A percentile compares a stretch with the other conserved stretches of the same genome.
These are phyloP conservation scores for Carnegiea gigantea DNA, from an alignment of 179 eudicot genomes.

Conservation along the genomic window DNA sequence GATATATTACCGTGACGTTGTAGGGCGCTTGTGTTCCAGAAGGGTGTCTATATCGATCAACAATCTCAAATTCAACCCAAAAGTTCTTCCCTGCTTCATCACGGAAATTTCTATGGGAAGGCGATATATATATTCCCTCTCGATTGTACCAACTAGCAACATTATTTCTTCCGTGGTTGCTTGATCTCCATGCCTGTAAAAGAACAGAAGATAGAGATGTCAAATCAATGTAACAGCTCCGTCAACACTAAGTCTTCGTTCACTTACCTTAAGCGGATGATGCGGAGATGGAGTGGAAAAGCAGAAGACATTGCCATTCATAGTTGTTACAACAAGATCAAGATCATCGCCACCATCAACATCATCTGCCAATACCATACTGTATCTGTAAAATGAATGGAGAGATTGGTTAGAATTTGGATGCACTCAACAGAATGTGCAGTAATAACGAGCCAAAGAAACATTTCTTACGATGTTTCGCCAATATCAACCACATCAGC, in stretches of 20 bases:
- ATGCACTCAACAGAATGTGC: background rate
- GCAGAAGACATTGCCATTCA: conserved; percentile 98
- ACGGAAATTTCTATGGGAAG: conserved; percentile 79
- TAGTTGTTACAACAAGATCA: conserved; percentile 92
- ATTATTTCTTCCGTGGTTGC: conserved; percentile 82
- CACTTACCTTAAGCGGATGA: conserved; percentile 86
- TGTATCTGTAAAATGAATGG: conserved; percentile 61
- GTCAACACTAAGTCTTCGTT: background rate
- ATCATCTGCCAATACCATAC: conserved; percentile 98
- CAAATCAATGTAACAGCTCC: background rate
- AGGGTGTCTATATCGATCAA: conserved; percentile 69
- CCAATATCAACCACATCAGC: conserved; percentile 99
- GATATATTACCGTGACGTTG: conserved; percentile 74
- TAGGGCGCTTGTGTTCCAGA: conserved; percentile 93
- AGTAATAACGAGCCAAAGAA: conserved; percentile 6
- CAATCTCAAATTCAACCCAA: background rate
- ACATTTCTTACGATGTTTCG: conserved; percentile 85
- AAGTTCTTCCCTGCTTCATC: conserved; percentile 80
- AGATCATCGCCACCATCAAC: conserved; percentile 99
- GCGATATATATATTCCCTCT: conserved; percentile 71
- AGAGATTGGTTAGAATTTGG: conserved; percentile 10
- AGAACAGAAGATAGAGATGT: background rate
- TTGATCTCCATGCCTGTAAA: conserved; percentile 79
- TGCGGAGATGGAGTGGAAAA: conserved; percentile 91
- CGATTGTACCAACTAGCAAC: conserved; percentile 68